Percentiles rank a stretch among this genome's conserved stretches.
These are phyloP conservation scores for Bremia lactucae DNA, from an alignment of 352 stramenopile species.

Conservation along the genomic window DNA sequence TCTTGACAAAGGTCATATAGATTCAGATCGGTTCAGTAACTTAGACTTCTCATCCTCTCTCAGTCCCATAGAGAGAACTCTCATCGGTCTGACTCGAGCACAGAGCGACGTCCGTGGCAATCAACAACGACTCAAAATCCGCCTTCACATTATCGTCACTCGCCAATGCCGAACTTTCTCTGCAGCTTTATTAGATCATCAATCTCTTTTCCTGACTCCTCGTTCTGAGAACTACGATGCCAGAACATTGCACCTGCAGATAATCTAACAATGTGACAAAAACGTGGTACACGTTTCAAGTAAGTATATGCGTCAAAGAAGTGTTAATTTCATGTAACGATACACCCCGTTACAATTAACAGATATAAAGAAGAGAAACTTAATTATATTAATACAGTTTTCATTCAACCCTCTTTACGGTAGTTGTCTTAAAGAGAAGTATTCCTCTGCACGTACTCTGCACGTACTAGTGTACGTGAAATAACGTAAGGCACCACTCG, in stretches of 20 bases:
- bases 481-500: no score
- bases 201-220: conserved; percentile 9
- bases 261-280: no score
- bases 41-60: conserved; percentile 44
- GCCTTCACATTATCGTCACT: conserved; percentile 57
- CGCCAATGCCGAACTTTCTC: conserved; percentile 70
- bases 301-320: no score
- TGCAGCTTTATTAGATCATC: conserved; percentile 55
- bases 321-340: no score
- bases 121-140: conserved; percentile 52
- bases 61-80: conserved; percentile 27
- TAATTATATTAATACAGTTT: no score
- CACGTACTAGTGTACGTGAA: no score
- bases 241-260: conserved; percentile 69
- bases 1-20: conserved; percentile 22
- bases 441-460: no score
- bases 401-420: no score
- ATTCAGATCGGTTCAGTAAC: conserved; percentile 44
- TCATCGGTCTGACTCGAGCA: conserved; percentile 39
- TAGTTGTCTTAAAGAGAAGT: no score
- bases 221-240: conserved; percentile 30
- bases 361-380: no score
- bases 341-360: no score
- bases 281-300: no score
- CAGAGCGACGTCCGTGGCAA: conserved; percentile 2